Evolutionary conservation across 371 early-diverging fungal species (phyloP), one percentile per base, ranked within the genome.

Genomic region (Actinomortierella wolfii): DNA sequence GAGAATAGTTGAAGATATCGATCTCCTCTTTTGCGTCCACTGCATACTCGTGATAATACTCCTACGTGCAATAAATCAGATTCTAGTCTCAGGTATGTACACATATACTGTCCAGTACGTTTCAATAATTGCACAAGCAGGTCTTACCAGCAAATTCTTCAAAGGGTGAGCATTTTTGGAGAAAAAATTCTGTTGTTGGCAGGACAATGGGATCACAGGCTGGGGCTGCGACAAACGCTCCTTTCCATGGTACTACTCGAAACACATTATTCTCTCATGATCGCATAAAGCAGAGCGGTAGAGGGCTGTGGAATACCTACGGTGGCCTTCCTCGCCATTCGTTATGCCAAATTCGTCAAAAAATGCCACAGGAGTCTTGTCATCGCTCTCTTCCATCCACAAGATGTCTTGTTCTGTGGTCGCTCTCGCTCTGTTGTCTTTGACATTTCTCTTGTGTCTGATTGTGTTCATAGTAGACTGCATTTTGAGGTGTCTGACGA

Each of bases 181-280:
- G 56, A 55, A n/a, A 28, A 55, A 55, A 26, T 28, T 55, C 56
- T 11, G 56, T 55, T 45, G 44, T 55, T 18, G 47, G 56, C 13
- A 55, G 47, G 9, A 55, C 56, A 46, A 55, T 55, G 34, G 56
- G 44, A 45, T 55, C 56, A 14, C 56, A 55, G 45, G 44, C 56
- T 13, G 56, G 56, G 18, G 46, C 56, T 28, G 47, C 56, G 29
- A 55, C 47, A 55, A 2, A 55, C 56, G 45, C 56, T n/a, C 56
- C 54, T 18, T 26, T 54, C 54, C 54, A 54, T 23, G 54, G 54
- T 18, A 43, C 41, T n/a, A 54, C 54, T 26, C 44, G 20, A 24
- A 43, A 54, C 9, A 54, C 44, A 43, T 54, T 29, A 26, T n/a
- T n/a, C n/a, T n/a, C n/a, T n/a, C n/a, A n/a, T n/a, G n/a, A n/a